Evolutionary conservation across 129 eudicot genomes (phyloP).

Genomic region (Arctium minus): DNA sequence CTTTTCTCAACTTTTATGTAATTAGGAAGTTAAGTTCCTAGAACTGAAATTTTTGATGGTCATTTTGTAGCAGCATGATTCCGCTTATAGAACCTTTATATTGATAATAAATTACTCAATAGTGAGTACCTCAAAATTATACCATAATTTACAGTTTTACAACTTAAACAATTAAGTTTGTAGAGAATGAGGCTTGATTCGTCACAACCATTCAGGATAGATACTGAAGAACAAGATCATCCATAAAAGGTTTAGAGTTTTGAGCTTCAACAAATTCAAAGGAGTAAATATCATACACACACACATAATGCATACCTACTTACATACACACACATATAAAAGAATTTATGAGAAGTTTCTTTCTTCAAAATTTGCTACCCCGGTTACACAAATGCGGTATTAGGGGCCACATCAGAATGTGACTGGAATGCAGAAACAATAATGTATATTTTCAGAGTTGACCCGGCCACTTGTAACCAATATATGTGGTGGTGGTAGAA

Average conservation of each 20-base stretch:
- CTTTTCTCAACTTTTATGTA: background rate
- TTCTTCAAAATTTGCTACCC: background rate
- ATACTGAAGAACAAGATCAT: background rate
- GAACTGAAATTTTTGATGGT: background rate
- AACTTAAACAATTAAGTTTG: background rate
- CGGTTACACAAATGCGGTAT: background rate
- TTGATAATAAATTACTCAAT: background rate
- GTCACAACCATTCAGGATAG: background rate
- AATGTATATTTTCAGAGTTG: slow-evolving; percentile 7
- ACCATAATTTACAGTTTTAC: slow-evolving; percentile 1
- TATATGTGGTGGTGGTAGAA: background rate
- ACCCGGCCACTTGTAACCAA: slow-evolving; percentile 15
- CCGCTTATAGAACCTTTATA: background rate
- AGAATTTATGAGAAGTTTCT: background rate
- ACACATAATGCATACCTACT: background rate
- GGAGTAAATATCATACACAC: background rate
- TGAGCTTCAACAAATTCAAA: background rate
- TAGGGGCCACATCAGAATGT: slow-evolving; percentile 16
- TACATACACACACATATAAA: background rate
- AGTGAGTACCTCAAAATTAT: background rate
- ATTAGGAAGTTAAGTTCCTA: background rate
- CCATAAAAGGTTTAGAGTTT: background rate
- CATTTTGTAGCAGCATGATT: background rate
- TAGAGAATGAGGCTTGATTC: slow-evolving; percentile 5
- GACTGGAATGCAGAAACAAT: slow-evolving; percentile 8